phyloP scores from a whole-genome alignment of 352 stramenopile genomes.

The Pythium folliculosum region DNA sequence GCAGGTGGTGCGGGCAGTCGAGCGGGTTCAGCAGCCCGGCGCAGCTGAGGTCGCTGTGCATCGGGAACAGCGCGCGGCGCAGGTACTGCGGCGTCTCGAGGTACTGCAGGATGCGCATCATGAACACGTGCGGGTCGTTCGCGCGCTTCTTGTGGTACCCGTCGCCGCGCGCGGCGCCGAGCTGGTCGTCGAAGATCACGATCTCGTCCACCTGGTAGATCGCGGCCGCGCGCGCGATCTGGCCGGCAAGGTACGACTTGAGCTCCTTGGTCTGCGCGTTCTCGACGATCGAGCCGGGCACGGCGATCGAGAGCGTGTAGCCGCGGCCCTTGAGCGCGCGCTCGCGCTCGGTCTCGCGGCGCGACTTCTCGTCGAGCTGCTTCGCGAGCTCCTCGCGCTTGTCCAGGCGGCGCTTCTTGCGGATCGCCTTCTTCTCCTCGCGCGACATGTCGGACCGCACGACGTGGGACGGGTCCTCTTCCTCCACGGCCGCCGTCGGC shows the following conservation, averaged over 20 bases:
- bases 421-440: conserved; percentile 68
- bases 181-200: conserved; percentile 97
- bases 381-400: conserved; percentile 41
- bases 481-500: background rate
- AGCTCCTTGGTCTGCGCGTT: conserved; percentile 98
- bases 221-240: conserved; percentile 95
- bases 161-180: conserved; percentile 59
- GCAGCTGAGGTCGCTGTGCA: conserved; percentile 97
- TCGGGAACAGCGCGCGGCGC: conserved; percentile 95
- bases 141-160: conserved; percentile 57
- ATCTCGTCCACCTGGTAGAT: conserved; percentile 99
- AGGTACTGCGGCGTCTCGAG: conserved; percentile 98
- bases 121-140: conserved; percentile 83
- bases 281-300: conserved; percentile 95
- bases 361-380: conserved; percentile 41
- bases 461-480: background rate
- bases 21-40: conserved; percentile 95
- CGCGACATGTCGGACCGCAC: conserved; percentile 41
- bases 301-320: conserved; percentile 96
- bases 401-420: conserved; percentile 73
- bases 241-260: conserved; percentile 94
- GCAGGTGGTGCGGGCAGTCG: conserved; percentile 97
- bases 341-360: conserved; percentile 37
- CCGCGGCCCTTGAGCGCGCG: conserved; percentile 57
- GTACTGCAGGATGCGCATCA: conserved; percentile 95